phyloP scores from a whole-genome alignment of 306 rosid species.

The Vigna hirtella region DNA sequence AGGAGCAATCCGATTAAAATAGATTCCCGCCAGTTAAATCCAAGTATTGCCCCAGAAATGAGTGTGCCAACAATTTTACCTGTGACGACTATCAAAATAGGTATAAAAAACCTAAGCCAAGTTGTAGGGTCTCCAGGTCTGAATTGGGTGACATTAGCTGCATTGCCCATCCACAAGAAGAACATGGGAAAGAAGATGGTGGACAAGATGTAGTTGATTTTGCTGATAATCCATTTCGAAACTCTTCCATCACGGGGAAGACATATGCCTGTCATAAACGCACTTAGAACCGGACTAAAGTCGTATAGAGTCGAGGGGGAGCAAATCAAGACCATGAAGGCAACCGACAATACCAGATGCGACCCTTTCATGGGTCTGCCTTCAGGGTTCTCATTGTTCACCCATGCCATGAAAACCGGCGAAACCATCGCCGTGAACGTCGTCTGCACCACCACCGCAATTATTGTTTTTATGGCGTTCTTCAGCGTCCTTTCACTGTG shows the following conservation, averaged over 20 bases:
- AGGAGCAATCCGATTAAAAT: constrained; percentile 86
- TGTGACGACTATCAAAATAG: constrained; percentile 48
- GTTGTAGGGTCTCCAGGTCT: constrained; percentile 44
- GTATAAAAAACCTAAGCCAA: constrained; percentile 61
- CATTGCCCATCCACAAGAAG: constrained; percentile 95
- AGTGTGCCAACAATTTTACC: constrained; percentile 83
- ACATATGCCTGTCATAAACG: constrained; percentile 83
- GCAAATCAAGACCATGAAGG: constrained; percentile 74
- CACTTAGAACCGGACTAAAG: constrained; percentile 78
- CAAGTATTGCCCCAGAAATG: constrained; percentile 66
- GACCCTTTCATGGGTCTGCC: constrained; percentile 92
- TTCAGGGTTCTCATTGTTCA: constrained; percentile 89
- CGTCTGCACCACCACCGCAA: constrained; percentile 56
- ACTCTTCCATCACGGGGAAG: constrained; percentile 85
- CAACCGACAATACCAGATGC: constrained; percentile 78
- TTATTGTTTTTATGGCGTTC: constrained; percentile 40
- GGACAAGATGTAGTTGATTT: constrained; percentile 70
- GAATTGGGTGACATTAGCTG: constrained; percentile 57
- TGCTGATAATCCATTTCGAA: constrained; percentile 80
- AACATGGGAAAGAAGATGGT: constrained; percentile 79
- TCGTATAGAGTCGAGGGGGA: constrained; percentile 63
- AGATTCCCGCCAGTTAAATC: constrained; percentile 89
- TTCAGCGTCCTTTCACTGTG: background rate
- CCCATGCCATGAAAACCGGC: constrained; percentile 81
- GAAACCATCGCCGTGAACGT: constrained; percentile 65